Evolutionary conservation across 257 asterid genomes (phyloP), one percentile per base, ranked within the genome.

Genomic region (Penstemon newberryi): DNA sequence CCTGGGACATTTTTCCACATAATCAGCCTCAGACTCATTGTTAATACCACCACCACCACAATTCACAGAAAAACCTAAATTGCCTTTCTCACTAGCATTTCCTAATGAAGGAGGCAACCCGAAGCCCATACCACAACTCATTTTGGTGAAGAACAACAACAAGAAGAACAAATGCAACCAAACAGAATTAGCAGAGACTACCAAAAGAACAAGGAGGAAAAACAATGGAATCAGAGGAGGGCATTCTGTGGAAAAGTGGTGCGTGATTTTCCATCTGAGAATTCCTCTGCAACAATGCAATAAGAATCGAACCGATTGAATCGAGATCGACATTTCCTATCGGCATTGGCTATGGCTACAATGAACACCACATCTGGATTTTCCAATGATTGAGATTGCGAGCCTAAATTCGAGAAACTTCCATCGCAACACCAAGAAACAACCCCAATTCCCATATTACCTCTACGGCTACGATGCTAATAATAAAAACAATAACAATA

Each of bases 1-100:
- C 13, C 61, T 73, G 37, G 83, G 80, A 59, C 89, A 91, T 74
- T 74, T 82, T 82, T 89, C 96, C 6, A 84, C 85, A 56, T 76
- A 79, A 73, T 85, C 89, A 61, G 43, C 78, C 56, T 80, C 85
- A 42, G 47, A 47, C 6, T 79, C 82, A 39, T 51, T 63, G 36
- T 70, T 68, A n/a, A 53, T 73, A 39, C 37, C 65, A 54, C 46
- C 54, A 62, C 77, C 57, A 67, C 70, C 59, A 37, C 39, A 56
- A 65, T 63, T 66, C 33, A 71, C 67, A 49, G 75, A 57, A 71
- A 61, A 56, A 6, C 70, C 73, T 49, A 65, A 43, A 44, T 38
- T 46, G 63, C 60, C n/a, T 64, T 69, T 75, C 61, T 66, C 67
- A 66, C 58, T 60, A 49, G 69, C 74, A 66, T 56, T 40, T 51